Evolutionary conservation across 1,284 basidiomycete species (phyloP), one percentile per base, ranked within the genome.

Genomic region (Ceratobasidium sp.): DNA sequence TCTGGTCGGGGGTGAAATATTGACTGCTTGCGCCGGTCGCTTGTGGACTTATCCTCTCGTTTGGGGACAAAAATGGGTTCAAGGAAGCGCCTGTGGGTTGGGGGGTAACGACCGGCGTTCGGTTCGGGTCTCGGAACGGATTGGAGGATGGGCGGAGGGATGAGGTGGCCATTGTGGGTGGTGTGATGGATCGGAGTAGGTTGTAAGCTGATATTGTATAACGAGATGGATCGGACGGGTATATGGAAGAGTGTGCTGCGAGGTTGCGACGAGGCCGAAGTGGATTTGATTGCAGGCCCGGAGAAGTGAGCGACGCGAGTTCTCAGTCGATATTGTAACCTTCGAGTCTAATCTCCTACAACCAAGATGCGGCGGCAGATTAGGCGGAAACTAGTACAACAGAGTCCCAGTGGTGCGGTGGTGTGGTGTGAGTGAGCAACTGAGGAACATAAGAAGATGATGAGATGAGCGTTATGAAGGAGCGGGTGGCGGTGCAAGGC

Each of bases 81-180:
- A 71, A 46, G 5, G 67, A 71, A 38, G 67, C 11, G 42, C 67
- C 67, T 3, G 67, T 71, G 2, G 56, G 30, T 38, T 71, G 67
- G 23, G 67, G 67, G 25, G 67, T 71, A 4, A 71, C 42, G n/a
- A 3, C 21, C 21, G 54, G 54, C 33, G 67, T 36, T 30, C 67
- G 48, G 33, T 71, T 71, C 14, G 67, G 67, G 38, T 71, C 67
- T 48, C 67, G 67, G 23, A 71, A 71, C 21, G 67, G 67, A 38
- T 71, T 71, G 44, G 67, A 60, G 21, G 67, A 60, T 25, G 67
- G 67, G 38, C 51, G 67, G 8, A 60, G 56, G 18, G 67, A 61
- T 1, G 67, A 38, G 9, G 63, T 54, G 11, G 49, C 49, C 48
- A 66, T 51, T 36, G 2, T 48, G 54, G n/a, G n/a, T n/a, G n/a